phyloP scores from a whole-genome alignment of 2,329 filamentous ascomycete genomes.

The Sporothrix pseudoabietina region DNA sequence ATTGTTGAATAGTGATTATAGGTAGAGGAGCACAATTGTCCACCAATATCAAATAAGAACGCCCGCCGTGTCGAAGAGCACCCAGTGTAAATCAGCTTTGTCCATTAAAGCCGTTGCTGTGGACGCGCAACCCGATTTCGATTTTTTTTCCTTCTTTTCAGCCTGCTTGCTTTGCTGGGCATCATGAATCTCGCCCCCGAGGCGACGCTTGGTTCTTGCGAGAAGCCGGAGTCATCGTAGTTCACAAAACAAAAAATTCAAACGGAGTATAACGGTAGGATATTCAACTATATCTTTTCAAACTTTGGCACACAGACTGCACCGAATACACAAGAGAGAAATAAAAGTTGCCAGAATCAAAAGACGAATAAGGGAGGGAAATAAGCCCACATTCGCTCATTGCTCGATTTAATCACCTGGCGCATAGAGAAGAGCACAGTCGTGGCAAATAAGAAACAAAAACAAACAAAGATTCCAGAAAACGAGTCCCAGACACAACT shows the following conservation, averaged over 20 bases:
- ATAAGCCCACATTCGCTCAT: neutral
- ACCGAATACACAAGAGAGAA: neutral
- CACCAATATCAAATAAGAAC: neutral
- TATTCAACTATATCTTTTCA: neutral
- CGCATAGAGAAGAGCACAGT: neutral
- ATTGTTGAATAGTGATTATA: neutral
- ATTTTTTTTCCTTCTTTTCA: no score
- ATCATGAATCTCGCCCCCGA: neutral
- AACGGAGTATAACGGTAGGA: neutral
- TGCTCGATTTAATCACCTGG: neutral
- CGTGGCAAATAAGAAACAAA: neutral
- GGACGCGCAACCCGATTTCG: neutral
- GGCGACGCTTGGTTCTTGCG: neutral
- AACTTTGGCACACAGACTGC: neutral
- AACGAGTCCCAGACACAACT: neutral
- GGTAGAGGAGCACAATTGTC: neutral
- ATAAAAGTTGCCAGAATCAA: neutral
- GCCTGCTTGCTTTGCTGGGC: no score
- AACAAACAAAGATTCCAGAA: conserved; percentile 4
- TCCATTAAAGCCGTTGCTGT: conserved; percentile 4
- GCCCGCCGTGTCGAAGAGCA: neutral
- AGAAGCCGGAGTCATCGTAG: neutral
- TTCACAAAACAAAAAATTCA: neutral
- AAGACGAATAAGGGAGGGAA: neutral
- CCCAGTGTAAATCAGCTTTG: conserved; percentile 7